Conservation (phyloP, 2,329 filamentous ascomycete genomes). For the Penicillium sp. region DNA sequence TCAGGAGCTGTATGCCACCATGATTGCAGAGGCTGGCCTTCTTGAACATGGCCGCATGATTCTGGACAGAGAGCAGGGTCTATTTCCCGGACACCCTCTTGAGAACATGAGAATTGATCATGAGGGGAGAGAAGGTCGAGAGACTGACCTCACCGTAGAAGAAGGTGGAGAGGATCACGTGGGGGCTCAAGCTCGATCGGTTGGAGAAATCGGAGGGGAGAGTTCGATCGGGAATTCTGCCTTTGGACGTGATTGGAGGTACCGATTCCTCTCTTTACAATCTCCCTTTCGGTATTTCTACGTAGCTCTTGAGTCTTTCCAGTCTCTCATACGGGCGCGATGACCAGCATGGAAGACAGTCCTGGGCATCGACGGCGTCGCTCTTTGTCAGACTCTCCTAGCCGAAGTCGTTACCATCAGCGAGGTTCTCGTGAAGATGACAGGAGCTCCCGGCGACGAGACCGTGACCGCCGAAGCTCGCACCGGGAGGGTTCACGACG, state of each 20-base stretch:
- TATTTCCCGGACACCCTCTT: constrained; percentile 10
- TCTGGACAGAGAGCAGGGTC: constrained; percentile 18
- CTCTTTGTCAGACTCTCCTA: constrained; percentile 18
- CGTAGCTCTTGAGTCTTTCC: not conserved
- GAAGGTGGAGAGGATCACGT: constrained; percentile 13
- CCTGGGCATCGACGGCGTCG: constrained; percentile 16
- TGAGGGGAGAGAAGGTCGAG: not conserved
- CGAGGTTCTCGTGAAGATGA: constrained; percentile 19
- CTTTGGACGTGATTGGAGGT: too few species aligned
- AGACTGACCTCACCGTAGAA: constrained; percentile 1
- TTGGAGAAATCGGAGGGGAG: not conserved
- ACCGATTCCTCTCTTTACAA: not conserved
- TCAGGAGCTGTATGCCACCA: constrained; percentile 33
- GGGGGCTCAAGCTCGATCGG: constrained; percentile 5
- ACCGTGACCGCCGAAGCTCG: constrained; percentile 24
- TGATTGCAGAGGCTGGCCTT: constrained; percentile 38
- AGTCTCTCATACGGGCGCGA: constrained; percentile 6
- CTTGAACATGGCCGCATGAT: constrained; percentile 44
- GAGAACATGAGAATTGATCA: not conserved
- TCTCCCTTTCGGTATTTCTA: not conserved
- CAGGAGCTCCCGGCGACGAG: constrained; percentile 22
- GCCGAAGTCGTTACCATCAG: constrained; percentile 19
- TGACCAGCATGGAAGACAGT: constrained; percentile 23
- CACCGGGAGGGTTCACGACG: constrained; percentile 20
- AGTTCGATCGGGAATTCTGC: too few species aligned